These are phyloP conservation scores for Tricholoma hemisulphureum DNA, from an alignment of 768 basidiomycete species.

Conservation along the genomic window DNA sequence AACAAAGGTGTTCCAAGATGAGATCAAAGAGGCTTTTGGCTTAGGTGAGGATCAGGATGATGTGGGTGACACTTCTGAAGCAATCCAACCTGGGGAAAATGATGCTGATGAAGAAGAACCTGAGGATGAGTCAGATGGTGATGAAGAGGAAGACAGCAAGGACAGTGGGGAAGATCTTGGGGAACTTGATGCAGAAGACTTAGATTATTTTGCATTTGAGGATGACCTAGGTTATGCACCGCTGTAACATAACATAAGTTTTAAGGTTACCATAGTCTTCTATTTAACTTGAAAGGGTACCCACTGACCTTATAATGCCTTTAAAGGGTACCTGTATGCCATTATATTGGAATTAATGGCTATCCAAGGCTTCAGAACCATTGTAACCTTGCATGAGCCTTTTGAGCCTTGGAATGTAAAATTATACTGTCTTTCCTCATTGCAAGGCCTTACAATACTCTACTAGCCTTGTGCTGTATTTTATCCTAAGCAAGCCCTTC, in stretches of 20 bases:
- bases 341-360: neutral
- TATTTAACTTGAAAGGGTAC: neutral
- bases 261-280: neutral
- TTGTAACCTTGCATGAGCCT: neutral
- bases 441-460: neutral
- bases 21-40: conserved; percentile 1
- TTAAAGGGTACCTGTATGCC: neutral
- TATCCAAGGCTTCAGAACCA: neutral
- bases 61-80: neutral
- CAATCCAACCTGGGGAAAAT: neutral
- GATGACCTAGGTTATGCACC: neutral
- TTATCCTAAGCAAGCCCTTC: neutral
- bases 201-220: neutral
- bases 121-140: neutral
- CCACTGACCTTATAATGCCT: neutral
- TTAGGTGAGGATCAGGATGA: neutral
- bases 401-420: conserved; percentile 1
- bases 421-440: neutral
- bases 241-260: neutral
- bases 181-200: neutral
- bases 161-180: neutral
- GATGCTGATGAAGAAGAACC: neutral
- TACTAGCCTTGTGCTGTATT: neutral
- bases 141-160: neutral
- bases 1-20: neutral